Percentiles rank a stretch among this genome's conserved stretches.
These are phyloP conservation scores for Mortierella antarctica DNA, from an alignment of 192 early-diverging fungal genomes.

Conservation along the genomic window DNA sequence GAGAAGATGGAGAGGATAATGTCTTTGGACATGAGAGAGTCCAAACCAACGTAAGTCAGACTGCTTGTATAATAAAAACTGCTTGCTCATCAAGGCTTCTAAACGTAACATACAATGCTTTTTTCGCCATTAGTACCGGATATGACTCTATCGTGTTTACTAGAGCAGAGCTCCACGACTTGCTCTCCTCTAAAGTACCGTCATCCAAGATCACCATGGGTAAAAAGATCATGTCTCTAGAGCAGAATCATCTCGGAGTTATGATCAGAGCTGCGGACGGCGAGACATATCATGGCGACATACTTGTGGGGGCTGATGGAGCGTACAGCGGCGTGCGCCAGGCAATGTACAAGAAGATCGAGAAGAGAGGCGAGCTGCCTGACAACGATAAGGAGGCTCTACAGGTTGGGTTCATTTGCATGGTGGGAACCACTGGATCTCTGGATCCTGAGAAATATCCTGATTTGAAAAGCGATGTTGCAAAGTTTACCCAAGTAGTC, in stretches of 20 bases:
- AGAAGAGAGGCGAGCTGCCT: not conserved
- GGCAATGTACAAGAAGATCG: conserved; percentile 1
- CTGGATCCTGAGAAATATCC: conserved; percentile 14
- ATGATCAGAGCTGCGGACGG: not conserved
- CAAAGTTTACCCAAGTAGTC: not conserved
- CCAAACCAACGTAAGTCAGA: not conserved
- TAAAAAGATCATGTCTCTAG: conserved; percentile 10
- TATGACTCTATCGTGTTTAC: conserved; percentile 4
- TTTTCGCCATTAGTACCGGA: not conserved
- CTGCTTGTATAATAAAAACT: not conserved
- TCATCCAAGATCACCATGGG: conserved; percentile 6
- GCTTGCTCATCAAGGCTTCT: not conserved
- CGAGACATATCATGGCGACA: conserved; percentile 17
- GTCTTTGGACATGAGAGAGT: not conserved
- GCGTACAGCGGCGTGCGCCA: conserved; percentile 19
- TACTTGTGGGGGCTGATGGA: conserved; percentile 28
- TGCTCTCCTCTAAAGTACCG: conserved; percentile 2
- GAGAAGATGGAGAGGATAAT: not conserved
- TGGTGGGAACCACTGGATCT: conserved; percentile 12
- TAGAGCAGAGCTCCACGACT: conserved; percentile 13
- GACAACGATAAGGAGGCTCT: not conserved
- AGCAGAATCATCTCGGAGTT: conserved; percentile 18
- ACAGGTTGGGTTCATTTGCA: conserved; percentile 1
- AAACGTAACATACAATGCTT: not conserved
- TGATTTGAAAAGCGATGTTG: not conserved